A percentile compares a stretch with the other conserved stretches of the same genome.
Conservation (phyloP, 352 stramenopile genomes). For the Globisporangium nodosum region DNA sequence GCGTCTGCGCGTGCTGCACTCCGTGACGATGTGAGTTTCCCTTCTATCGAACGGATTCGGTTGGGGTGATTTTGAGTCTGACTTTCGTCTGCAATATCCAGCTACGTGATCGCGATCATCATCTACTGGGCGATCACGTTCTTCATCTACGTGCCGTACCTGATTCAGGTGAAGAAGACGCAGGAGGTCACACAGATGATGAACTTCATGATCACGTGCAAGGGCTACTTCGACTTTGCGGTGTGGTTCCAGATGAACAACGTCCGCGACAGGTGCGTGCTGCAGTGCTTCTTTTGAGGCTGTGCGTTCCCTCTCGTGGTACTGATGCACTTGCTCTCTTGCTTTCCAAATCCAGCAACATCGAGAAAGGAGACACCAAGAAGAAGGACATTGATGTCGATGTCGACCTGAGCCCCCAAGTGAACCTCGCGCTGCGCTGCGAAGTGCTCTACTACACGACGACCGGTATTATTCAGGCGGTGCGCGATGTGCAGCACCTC, state of each 20-base stretch:
- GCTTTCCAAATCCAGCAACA: neutral
- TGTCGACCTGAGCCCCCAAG: slow-evolving; percentile 79
- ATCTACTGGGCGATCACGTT: slow-evolving; percentile 88
- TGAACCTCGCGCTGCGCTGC: slow-evolving; percentile 79
- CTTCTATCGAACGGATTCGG: no score
- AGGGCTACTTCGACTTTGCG: slow-evolving; percentile 87
- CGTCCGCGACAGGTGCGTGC: slow-evolving; percentile 41
- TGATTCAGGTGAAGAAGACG: slow-evolving; percentile 47
- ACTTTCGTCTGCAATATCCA: slow-evolving; percentile 10
- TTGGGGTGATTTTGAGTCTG: neutral
- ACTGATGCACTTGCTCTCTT: neutral
- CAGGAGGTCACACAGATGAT: slow-evolving; percentile 68
- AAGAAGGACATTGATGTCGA: slow-evolving; percentile 79
- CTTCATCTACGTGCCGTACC: slow-evolving; percentile 79
- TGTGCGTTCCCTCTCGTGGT: neutral
- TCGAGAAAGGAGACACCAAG: slow-evolving; percentile 15
- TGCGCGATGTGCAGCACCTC: slow-evolving; percentile 64
- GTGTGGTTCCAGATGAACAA: slow-evolving; percentile 90
- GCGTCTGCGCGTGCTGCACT: slow-evolving; percentile 81
- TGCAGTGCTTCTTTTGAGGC: neutral
- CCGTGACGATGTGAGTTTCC: slow-evolving; percentile 74
- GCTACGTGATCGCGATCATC: slow-evolving; percentile 88
- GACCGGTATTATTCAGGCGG: slow-evolving; percentile 83
- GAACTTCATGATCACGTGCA: slow-evolving; percentile 89
- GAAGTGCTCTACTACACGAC: slow-evolving; percentile 88